These are phyloP conservation scores for Mortierella sp. DNA, from an alignment of 371 early-diverging fungal species.

Conservation along the genomic window DNA sequence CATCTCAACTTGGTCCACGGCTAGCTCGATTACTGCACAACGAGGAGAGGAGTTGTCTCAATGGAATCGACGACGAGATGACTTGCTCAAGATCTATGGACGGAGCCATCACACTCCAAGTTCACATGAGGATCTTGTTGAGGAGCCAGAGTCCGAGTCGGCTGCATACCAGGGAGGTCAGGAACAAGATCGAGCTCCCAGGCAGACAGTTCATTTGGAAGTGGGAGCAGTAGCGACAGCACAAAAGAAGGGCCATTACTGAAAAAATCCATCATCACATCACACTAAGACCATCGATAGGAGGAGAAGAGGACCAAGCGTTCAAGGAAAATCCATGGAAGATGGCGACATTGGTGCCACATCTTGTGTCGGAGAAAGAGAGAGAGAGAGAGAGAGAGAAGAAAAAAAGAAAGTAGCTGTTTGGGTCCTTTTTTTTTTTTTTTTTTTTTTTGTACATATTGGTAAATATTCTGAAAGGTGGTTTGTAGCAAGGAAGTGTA, in stretches of 20 bases:
- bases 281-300: background rate
- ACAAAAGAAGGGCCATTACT: background rate
- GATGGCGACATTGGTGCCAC: background rate
- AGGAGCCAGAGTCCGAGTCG: slow-evolving; percentile 11
- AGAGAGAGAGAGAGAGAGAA: background rate
- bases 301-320: slow-evolving; percentile 1
- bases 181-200: background rate
- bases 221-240: background rate
- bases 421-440: background rate
- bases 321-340: background rate
- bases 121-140: slow-evolving; percentile 19
- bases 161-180: slow-evolving; percentile 11
- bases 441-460: slow-evolving; percentile 1
- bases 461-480: too few species aligned
- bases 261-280: slow-evolving; percentile 1
- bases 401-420: background rate
- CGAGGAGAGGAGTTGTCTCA: slow-evolving; percentile 44
- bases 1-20: slow-evolving; percentile 52
- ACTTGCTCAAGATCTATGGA: slow-evolving; percentile 45
- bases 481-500: too few species aligned
- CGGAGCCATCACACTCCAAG: slow-evolving; percentile 12
- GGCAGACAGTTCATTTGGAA: background rate
- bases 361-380: background rate
- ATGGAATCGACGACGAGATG: slow-evolving; percentile 45
- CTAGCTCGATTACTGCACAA: slow-evolving; percentile 45